Conservation (phyloP, 768 basidiomycete genomes). For the Russula ochroleuca region DNA sequence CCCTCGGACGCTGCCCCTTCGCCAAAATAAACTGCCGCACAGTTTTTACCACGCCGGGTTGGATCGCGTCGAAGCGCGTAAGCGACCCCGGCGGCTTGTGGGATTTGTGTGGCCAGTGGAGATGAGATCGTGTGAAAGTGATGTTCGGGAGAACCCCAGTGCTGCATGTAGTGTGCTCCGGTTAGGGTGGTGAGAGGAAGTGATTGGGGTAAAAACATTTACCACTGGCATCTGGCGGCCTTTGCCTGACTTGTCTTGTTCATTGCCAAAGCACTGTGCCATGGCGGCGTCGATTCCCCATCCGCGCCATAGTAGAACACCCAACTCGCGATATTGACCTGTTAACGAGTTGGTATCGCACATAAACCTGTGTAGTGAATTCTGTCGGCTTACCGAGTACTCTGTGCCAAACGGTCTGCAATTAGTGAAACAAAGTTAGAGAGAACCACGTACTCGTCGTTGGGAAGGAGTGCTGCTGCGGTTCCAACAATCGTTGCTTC, state of each 20-base stretch:
- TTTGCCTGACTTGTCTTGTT: constrained; percentile 73
- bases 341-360: constrained; percentile 13
- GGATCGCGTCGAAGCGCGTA: constrained; percentile 84
- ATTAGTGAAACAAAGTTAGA: constrained; percentile 2
- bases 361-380: background rate
- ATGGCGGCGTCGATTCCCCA: constrained; percentile 77
- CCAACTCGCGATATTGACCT: constrained; percentile 94
- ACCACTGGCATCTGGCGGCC: constrained; percentile 95
- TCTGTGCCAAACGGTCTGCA: constrained; percentile 36
- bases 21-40: constrained; percentile 88
- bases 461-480: constrained; percentile 73
- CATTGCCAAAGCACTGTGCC: constrained; percentile 89
- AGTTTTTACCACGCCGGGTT: constrained; percentile 57
- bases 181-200: constrained; percentile 10
- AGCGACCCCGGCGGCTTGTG: constrained; percentile 89
- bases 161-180: constrained; percentile 39
- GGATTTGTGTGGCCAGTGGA: constrained; percentile 90
- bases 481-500: constrained; percentile 88
- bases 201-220: constrained; percentile 30
- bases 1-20: constrained; percentile 95
- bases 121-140: constrained; percentile 96
- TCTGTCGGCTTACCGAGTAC: constrained; percentile 56
- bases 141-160: constrained; percentile 77
- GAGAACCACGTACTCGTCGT: constrained; percentile 69
- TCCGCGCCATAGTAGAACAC: constrained; percentile 84